Evolutionary conservation across 129 eudicot species (phyloP).

Genomic region (Escallonia herrerae): DNA sequence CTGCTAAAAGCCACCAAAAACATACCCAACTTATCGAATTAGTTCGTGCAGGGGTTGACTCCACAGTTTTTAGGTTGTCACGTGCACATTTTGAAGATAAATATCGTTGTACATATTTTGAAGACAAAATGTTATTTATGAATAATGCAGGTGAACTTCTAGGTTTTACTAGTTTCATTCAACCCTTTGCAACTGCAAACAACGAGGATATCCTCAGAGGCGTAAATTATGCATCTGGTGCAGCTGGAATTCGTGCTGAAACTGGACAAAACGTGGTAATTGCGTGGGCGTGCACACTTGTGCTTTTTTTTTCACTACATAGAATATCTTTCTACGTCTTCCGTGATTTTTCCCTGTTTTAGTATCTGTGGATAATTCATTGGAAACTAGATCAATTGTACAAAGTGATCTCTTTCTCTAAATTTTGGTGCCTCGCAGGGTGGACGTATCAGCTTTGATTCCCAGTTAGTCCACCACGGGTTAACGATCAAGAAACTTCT

Average conservation of each 20-base stretch:
- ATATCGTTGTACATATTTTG: no score
- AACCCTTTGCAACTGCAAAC: slow-evolving; percentile 13
- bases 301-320: not conserved
- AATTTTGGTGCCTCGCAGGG: slow-evolving; percentile 13
- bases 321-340: not conserved
- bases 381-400: no score
- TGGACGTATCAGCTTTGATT: slow-evolving; percentile 25
- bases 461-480: slow-evolving; percentile 25
- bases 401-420: not conserved
- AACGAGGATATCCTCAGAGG: slow-evolving; percentile 13
- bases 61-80: no score
- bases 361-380: not conserved
- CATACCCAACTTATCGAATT: no score
- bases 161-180: slow-evolving; percentile 14
- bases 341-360: not conserved
- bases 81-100: no score
- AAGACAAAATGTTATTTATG: no score
- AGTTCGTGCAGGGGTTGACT: no score
- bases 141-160: slow-evolving; percentile 17
- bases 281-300: no score
- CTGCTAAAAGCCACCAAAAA: no score
- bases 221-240: slow-evolving; percentile 29
- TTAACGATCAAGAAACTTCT: slow-evolving; percentile 13
- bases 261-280: not conserved
- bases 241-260: slow-evolving; percentile 25